Percentiles rank a stretch among this genome's conserved stretches.
phyloP scores from a whole-genome alignment of 768 basidiomycete genomes.

The Tulasnella calospora region DNA sequence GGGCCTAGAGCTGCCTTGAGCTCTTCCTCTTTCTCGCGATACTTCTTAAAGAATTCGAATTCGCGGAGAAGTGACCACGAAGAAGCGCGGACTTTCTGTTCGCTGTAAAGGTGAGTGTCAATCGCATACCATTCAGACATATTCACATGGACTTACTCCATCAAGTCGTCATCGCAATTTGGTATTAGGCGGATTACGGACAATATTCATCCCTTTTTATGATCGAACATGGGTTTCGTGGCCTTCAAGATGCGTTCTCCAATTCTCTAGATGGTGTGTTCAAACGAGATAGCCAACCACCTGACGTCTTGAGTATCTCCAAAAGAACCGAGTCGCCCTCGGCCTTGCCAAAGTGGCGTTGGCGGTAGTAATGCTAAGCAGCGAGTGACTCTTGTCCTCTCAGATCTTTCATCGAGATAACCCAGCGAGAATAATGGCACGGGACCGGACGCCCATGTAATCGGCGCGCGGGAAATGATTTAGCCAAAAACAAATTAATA shows the following conservation, averaged over 20 bases:
- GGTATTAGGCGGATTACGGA: slow-evolving; percentile 76
- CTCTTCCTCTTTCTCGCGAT: background rate
- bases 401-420: slow-evolving; percentile 70
- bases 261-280: slow-evolving; percentile 59
- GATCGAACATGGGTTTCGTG: slow-evolving; percentile 59
- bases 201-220: slow-evolving; percentile 74
- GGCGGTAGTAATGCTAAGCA: slow-evolving; percentile 53
- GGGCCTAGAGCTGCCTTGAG: background rate
- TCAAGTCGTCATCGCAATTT: slow-evolving; percentile 79
- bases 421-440: slow-evolving; percentile 41
- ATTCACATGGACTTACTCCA: slow-evolving; percentile 42
- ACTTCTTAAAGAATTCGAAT: slow-evolving; percentile 16
- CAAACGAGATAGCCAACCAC: slow-evolving; percentile 76
- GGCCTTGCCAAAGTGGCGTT: slow-evolving; percentile 37
- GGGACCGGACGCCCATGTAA: too few relatives aligned
- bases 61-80: slow-evolving; percentile 16
- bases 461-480: too few relatives aligned
- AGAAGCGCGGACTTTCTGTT: slow-evolving; percentile 17
- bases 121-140: background rate
- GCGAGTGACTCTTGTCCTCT: slow-evolving; percentile 51
- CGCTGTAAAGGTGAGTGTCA: background rate
- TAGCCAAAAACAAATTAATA: too few relatives aligned
- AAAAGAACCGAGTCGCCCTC: slow-evolving; percentile 39
- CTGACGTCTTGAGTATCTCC: slow-evolving; percentile 57
- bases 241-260: slow-evolving; percentile 54